Evolutionary conservation across 2,329 filamentous ascomycete genomes (phyloP).

Genomic region (Xylaria sp.): DNA sequence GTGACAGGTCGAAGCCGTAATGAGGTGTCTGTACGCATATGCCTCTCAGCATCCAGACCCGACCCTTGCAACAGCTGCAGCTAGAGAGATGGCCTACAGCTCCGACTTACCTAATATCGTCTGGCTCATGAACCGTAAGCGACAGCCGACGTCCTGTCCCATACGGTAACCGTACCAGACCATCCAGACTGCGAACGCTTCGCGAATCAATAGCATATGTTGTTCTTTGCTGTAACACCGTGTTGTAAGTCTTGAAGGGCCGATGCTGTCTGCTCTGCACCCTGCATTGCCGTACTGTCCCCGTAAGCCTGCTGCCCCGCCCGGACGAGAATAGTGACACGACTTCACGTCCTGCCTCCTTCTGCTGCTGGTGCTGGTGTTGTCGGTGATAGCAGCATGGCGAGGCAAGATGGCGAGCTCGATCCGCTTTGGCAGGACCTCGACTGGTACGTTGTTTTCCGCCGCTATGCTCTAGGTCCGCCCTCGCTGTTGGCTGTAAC

Average conservation of each 20-base stretch:
- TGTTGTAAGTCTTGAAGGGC: slow-evolving; percentile 24
- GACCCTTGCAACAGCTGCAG: not conserved
- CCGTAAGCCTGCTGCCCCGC: slow-evolving; percentile 16
- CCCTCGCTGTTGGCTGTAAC: not conserved
- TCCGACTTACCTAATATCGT: slow-evolving; percentile 17
- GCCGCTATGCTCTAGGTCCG: not conserved
- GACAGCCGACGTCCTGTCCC: slow-evolving; percentile 12
- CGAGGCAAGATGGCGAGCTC: slow-evolving; percentile 52
- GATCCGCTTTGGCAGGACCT: slow-evolving; percentile 77
- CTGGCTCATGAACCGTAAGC: slow-evolving; percentile 9
- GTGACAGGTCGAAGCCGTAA: not conserved
- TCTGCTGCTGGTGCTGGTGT: not conserved
- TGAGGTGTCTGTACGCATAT: no score
- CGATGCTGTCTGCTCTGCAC: slow-evolving; percentile 28
- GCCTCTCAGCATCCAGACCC: not conserved
- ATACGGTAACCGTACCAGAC: not conserved
- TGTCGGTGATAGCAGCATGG: slow-evolving; percentile 40
- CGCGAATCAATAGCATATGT: slow-evolving; percentile 16
- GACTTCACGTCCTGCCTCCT: slow-evolving; percentile 33
- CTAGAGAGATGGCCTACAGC: not conserved
- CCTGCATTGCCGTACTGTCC: slow-evolving; percentile 11
- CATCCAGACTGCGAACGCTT: not conserved
- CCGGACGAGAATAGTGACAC: slow-evolving; percentile 25
- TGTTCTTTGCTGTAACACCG: slow-evolving; percentile 29
- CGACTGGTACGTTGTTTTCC: slow-evolving; percentile 67